These are phyloP conservation scores for Venturia nashicola DNA, from an alignment of 2,329 filamentous ascomycete genomes.

Conservation along the genomic window DNA sequence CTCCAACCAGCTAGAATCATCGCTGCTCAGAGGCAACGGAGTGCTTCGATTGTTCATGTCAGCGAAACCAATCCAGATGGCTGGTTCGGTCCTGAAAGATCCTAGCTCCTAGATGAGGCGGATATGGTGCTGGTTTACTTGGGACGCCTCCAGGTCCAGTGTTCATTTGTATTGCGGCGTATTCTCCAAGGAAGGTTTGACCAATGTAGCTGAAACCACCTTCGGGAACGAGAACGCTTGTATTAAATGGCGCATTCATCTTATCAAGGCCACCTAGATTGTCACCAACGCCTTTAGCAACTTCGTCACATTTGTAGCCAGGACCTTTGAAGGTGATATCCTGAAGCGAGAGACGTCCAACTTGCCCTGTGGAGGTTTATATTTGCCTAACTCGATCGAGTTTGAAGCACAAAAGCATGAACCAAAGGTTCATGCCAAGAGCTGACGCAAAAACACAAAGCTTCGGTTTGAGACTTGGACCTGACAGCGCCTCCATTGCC, in stretches of 20 bases:
- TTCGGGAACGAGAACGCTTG: constrained; percentile 19
- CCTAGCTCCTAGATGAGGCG: constrained; percentile 21
- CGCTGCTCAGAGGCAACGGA: constrained; percentile 14
- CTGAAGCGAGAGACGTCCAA: neutral
- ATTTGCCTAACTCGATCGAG: neutral
- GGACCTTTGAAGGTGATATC: constrained; percentile 21
- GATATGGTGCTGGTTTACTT: constrained; percentile 14
- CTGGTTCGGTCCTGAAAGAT: constrained; percentile 22
- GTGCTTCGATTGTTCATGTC: constrained; percentile 17
- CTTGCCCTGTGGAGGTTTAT: neutral
- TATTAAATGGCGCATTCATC: constrained; percentile 20
- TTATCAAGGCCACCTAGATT: constrained; percentile 12
- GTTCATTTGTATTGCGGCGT: constrained; percentile 19
- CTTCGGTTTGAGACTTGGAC: no score
- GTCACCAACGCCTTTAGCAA: constrained; percentile 16
- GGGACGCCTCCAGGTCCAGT: constrained; percentile 16
- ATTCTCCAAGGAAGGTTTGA: constrained; percentile 21
- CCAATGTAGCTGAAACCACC: constrained; percentile 21
- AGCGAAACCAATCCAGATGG: constrained; percentile 24
- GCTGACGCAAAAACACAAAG: no score
- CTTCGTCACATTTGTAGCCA: constrained; percentile 24
- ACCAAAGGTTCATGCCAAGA: no score
- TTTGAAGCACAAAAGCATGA: neutral
- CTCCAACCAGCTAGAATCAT: constrained; percentile 20
- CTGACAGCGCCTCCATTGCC: no score